phyloP scores from a whole-genome alignment of 129 eudicot genomes.

The Artemisia annua region DNA sequence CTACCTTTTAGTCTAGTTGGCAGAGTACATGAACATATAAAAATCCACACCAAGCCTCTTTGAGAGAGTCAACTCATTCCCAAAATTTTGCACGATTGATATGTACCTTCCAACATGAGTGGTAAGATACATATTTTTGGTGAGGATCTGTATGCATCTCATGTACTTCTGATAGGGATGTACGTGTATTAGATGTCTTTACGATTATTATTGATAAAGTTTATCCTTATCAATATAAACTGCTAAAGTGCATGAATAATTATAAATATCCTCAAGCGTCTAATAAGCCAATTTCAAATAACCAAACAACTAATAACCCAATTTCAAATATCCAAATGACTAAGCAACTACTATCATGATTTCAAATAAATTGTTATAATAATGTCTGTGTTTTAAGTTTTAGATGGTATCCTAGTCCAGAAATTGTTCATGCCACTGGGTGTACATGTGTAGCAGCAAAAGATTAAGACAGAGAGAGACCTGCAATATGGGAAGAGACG shows the following conservation, averaged over 20 bases:
- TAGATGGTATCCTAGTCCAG: not conserved
- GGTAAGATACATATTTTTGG: not conserved
- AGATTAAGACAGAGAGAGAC: slow-evolving; percentile 33
- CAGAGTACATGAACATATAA: no score
- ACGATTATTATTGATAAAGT: not conserved
- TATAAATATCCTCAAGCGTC: not conserved
- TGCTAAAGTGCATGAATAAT: slow-evolving; percentile 4
- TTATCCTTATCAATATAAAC: slow-evolving; percentile 5
- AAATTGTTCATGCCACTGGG: not conserved
- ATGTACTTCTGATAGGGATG: not conserved
- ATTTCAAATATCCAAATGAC: not conserved
- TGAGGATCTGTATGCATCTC: slow-evolving; percentile 5
- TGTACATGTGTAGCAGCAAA: slow-evolving; percentile 15
- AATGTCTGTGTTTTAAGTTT: not conserved
- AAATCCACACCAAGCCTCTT: no score
- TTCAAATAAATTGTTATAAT: not conserved
- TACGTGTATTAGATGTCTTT: slow-evolving; percentile 11
- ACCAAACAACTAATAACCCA: not conserved
- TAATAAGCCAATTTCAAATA: not conserved
- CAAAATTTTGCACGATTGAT: not conserved
- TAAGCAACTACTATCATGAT: not conserved
- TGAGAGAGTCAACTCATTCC: not conserved
- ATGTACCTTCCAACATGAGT: not conserved
- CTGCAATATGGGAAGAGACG: slow-evolving; percentile 83
- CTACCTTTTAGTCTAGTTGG: no score